Percentiles rank a stretch among this genome's conserved stretches.
These are phyloP conservation scores for Solanum dulcamara DNA, from an alignment of 257 asterid species.

Conservation along the genomic window DNA sequence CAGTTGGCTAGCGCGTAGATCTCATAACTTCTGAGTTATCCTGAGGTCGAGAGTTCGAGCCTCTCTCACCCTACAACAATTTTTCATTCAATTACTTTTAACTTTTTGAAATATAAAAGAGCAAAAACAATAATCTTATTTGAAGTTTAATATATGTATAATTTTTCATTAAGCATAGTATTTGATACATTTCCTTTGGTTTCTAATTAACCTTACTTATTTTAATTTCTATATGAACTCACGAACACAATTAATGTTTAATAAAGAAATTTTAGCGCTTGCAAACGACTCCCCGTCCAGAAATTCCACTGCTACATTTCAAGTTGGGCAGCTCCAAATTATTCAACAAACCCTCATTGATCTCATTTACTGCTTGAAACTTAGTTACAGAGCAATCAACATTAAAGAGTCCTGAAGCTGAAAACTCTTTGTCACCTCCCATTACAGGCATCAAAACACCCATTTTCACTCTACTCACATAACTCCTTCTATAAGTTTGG, in stretches of 20 bases:
- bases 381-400: background rate
- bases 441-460: slow-evolving; percentile 28
- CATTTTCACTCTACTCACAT: slow-evolving; percentile 32
- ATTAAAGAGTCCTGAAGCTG: slow-evolving; percentile 23
- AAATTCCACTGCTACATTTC: slow-evolving; percentile 26
- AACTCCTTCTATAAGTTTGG: slow-evolving; percentile 37
- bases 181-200: background rate
- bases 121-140: background rate
- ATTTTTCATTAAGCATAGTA: background rate
- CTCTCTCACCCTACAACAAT: background rate
- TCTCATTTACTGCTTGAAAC: slow-evolving; percentile 4
- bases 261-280: slow-evolving; percentile 6
- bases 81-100: background rate
- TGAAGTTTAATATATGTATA: background rate
- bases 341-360: background rate
- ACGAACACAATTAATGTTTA: background rate
- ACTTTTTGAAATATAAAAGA: background rate
- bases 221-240: background rate
- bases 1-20: slow-evolving; percentile 99
- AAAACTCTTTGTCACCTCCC: slow-evolving; percentile 37
- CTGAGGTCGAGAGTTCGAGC: slow-evolving; percentile 41
- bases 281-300: slow-evolving; percentile 36
- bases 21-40: slow-evolving; percentile 83
- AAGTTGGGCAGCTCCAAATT: slow-evolving; percentile 22
- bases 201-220: background rate